Percentiles rank a stretch among this genome's conserved stretches.
Conservation (phyloP, 768 basidiomycete species). For the Lactarius quietus region DNA sequence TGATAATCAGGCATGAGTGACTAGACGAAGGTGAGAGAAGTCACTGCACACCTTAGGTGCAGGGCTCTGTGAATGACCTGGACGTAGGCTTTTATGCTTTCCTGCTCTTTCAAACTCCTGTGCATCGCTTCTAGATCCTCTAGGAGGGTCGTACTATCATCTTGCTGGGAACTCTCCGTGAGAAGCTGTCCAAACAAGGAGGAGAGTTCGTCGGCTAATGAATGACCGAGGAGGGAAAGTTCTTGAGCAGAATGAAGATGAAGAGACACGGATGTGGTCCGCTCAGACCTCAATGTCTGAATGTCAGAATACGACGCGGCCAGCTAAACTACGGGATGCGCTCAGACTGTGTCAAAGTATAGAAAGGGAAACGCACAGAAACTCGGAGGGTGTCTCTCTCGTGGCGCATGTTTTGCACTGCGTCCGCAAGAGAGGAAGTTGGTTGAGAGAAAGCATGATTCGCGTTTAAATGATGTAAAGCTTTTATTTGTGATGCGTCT, state of each 20-base stretch:
- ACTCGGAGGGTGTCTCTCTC: slow-evolving; percentile 28
- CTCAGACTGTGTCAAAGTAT: slow-evolving; percentile 32
- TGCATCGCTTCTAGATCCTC: slow-evolving; percentile 83
- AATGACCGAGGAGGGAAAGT: slow-evolving; percentile 71
- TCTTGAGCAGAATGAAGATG: slow-evolving; percentile 66
- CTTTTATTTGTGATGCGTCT: slow-evolving; percentile 34
- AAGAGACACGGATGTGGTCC: slow-evolving; percentile 44
- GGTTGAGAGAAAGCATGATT: slow-evolving; percentile 43
- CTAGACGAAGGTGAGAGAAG: not conserved
- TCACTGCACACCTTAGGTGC: slow-evolving; percentile 54
- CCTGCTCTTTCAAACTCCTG: slow-evolving; percentile 68
- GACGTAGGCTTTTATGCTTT: slow-evolving; percentile 73
- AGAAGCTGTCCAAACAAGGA: slow-evolving; percentile 62
- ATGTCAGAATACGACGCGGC: slow-evolving; percentile 48
- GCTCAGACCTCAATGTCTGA: slow-evolving; percentile 44
- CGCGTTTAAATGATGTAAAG: slow-evolving; percentile 42
- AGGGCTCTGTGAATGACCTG: slow-evolving; percentile 68
- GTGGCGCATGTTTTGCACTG: slow-evolving; percentile 45
- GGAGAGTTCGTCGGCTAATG: slow-evolving; percentile 71
- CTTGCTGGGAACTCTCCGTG: slow-evolving; percentile 49
- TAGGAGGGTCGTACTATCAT: slow-evolving; percentile 59
- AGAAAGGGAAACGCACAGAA: slow-evolving; percentile 31
- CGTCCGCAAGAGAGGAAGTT: slow-evolving; percentile 39
- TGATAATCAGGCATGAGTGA: slow-evolving; percentile 31
- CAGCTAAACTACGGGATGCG: slow-evolving; percentile 53